phyloP scores from a whole-genome alignment of 176 grass and related monocot species.

The Carex cristatella region DNA sequence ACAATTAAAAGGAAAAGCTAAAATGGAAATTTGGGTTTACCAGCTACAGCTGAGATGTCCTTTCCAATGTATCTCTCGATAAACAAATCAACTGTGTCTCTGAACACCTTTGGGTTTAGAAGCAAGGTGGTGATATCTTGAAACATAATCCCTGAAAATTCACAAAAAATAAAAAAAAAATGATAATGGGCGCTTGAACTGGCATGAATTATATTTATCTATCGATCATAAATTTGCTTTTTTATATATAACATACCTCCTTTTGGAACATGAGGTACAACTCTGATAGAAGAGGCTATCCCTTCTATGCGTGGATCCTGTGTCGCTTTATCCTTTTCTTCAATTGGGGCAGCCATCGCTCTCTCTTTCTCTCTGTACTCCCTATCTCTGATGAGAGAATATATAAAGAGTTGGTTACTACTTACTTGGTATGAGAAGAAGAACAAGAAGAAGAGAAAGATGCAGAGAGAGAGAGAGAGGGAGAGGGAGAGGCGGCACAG shows the following conservation, averaged over 20 bases:
- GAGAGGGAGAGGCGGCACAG: background rate
- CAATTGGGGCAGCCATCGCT: background rate
- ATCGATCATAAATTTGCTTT: background rate
- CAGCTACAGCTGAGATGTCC: conserved; percentile 71
- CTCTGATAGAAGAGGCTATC: conserved; percentile 78
- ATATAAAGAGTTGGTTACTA: background rate
- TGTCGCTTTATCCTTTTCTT: background rate
- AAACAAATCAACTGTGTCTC: conserved; percentile 80
- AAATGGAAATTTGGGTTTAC: conserved; percentile 23
- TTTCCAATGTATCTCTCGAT: conserved; percentile 75
- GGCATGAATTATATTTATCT: background rate
- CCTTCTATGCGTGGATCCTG: conserved; percentile 55
- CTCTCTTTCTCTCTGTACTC: background rate
- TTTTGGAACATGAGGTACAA: conserved; percentile 93
- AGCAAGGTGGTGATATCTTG: conserved; percentile 97
- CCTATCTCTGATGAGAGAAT: background rate
- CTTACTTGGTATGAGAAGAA: background rate
- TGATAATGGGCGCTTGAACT: background rate
- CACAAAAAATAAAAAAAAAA: background rate
- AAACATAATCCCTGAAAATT: conserved; percentile 87
- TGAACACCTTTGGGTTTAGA: conserved; percentile 68
- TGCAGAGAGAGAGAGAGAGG: background rate
- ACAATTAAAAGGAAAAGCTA: conserved; percentile 1
- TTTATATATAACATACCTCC: conserved; percentile 25
- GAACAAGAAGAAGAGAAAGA: background rate